Base-by-base conservation (phyloP, 192 early-diverging fungal genomes). In the Chytriomyces confervae region DNA sequence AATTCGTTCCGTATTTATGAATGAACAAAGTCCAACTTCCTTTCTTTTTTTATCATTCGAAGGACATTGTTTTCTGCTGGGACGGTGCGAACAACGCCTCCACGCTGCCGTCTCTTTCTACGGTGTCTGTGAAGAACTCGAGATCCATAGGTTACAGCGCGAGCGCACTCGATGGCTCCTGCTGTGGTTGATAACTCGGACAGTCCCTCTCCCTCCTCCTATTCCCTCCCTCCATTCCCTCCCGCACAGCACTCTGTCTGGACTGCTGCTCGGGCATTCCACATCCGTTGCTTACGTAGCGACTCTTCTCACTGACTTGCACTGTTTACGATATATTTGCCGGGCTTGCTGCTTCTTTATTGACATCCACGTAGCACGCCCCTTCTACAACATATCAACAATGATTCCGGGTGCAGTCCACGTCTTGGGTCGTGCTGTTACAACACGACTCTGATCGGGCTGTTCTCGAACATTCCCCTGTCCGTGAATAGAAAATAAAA, bases 371-470 rank as follows among this genome's bases (percentile, higher is more conserved):
- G 53, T 57, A n/a, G 53, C 20, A 20, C 13, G 53, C 53, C 53
- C 53, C 53, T 57, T 57, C 53, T 57, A 57, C 53, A 57, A 57
- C 53, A n/a, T 57, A 57, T 57, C 53, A 57, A 57, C 53, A 36
- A 57, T 20, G 3, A 57, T 3, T n/a, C 53, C 53, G 53, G 2
- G 53, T 57, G 53, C 53, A 57, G 13, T 5, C 53, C 5, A 20
- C 53, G 53, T 57, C 36, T 57, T 57, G 53, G 53, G 0, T 57
- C 53, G 16, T 13, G 53, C 20, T 20, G 53, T 57, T 57, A n/a
- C 2, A 20, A 57, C 53, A n/a, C 16, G 20, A 20, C 53, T 57
- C 16, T 20, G 20, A 57, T 57, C 53, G 53, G 13, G 16, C 16
- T 57, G 13, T 13, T 20, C 20, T 13, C 53, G 53, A 57, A 57